Evolutionary conservation across 371 early-diverging fungal species (phyloP).

Genomic region (Lichtheimia ramosa): DNA sequence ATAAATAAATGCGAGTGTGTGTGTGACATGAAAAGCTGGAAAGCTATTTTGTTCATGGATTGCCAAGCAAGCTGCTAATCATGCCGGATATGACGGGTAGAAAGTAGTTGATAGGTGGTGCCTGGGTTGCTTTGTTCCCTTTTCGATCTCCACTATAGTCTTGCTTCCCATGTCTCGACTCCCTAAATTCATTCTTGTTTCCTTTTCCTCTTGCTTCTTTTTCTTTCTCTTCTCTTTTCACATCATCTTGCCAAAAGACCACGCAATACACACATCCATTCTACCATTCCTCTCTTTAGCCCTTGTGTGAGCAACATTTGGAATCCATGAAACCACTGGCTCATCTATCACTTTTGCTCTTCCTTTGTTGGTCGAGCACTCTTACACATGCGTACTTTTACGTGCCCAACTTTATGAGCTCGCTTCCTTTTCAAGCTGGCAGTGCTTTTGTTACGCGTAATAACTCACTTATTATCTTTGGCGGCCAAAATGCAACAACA

Average conservation of each 20-base stretch:
- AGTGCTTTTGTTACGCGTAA: conserved; percentile 22
- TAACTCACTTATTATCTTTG: conserved; percentile 27
- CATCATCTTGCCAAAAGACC: not conserved
- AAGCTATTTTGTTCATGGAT: too few species aligned
- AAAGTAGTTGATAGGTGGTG: too few species aligned
- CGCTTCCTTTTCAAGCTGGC: conserved; percentile 29
- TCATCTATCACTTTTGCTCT: conserved; percentile 3
- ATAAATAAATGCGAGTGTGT: too few species aligned
- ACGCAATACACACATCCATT: too few species aligned
- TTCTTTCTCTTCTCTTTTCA: not conserved
- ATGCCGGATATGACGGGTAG: too few species aligned
- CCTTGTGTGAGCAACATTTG: not conserved
- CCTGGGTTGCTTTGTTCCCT: not conserved
- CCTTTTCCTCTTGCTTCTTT: conserved; percentile 6
- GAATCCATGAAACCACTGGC: not conserved
- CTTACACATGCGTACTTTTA: conserved; percentile 19
- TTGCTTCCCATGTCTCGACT: conserved; percentile 1
- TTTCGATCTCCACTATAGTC: conserved; percentile 9
- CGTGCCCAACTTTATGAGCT: conserved; percentile 16
- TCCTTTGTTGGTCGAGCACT: conserved; percentile 2
- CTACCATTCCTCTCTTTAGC: not conserved
- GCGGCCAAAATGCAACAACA: conserved; percentile 27
- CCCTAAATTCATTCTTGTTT: not conserved
- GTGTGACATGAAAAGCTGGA: too few species aligned
- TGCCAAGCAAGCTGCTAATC: too few species aligned